phyloP scores from a whole-genome alignment of 768 basidiomycete genomes.

The Phlebiopsis gigantea region DNA sequence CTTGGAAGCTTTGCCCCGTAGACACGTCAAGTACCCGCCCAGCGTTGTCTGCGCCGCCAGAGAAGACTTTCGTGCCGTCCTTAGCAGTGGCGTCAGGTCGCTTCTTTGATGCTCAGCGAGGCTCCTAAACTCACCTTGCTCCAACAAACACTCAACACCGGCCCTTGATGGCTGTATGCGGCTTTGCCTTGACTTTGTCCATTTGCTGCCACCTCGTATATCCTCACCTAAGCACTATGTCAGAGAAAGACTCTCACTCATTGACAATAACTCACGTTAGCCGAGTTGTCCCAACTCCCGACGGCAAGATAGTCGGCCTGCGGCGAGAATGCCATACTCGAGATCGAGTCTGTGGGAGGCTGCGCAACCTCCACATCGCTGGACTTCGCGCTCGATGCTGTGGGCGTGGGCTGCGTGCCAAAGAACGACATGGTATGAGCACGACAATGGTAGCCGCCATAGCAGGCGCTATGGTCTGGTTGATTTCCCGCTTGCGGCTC shows the following conservation, averaged over 20 bases:
- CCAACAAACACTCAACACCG: conserved; percentile 87
- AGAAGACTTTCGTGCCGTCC: conserved; percentile 89
- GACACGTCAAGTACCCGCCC: conserved; percentile 88
- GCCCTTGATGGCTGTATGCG: conserved; percentile 85
- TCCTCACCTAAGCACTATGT: conserved; percentile 56
- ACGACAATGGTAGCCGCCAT: too few relatives aligned
- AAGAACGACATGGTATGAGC: not conserved
- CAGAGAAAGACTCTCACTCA: conserved; percentile 37
- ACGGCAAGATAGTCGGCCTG: conserved; percentile 88
- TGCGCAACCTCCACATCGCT: conserved; percentile 81
- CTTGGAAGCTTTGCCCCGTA: conserved; percentile 75
- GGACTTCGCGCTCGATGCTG: not conserved
- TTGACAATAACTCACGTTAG: conserved; percentile 30
- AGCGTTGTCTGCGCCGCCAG: conserved; percentile 91
- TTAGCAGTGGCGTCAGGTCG: conserved; percentile 28
- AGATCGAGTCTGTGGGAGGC: conserved; percentile 84
- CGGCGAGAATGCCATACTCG: conserved; percentile 77
- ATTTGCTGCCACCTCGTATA: conserved; percentile 82
- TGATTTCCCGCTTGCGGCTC: too few relatives aligned
- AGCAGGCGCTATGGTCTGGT: too few relatives aligned
- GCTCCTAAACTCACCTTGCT: conserved; percentile 65
- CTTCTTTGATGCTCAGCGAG: too few relatives aligned
- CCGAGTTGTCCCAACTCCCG: conserved; percentile 82
- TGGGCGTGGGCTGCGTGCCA: not conserved
- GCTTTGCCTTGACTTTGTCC: conserved; percentile 86